Evolutionary conservation across 2,329 filamentous ascomycete genomes (phyloP).

Genomic region (Aspergillus sergii): DNA sequence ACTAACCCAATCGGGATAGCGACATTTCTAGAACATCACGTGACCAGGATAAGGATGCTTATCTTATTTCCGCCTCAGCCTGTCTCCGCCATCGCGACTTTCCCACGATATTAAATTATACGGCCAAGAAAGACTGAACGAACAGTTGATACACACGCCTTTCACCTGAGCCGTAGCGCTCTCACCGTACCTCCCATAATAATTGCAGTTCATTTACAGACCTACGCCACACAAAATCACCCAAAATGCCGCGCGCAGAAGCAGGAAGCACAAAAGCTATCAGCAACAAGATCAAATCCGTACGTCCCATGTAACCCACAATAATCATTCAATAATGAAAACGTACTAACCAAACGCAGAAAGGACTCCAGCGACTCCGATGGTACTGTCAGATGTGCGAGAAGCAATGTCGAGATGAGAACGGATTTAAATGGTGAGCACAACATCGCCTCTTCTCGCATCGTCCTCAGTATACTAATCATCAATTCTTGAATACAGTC

Average conservation of each 20-base stretch:
- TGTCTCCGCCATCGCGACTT: neutral
- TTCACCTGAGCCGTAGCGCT: neutral
- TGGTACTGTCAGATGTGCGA: slow-evolving; percentile 92
- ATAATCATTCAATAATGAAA: neutral
- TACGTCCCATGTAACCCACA: slow-evolving; percentile 52
- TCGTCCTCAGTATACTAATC: neutral
- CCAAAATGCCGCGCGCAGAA: slow-evolving; percentile 86
- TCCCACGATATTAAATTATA: neutral
- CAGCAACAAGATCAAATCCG: slow-evolving; percentile 83
- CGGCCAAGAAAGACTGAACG: neutral
- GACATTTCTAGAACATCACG: neutral
- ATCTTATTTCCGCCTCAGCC: neutral
- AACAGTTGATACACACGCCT: neutral
- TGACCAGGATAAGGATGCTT: neutral
- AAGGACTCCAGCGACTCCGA: slow-evolving; percentile 71
- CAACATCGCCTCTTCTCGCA: too few relatives aligned
- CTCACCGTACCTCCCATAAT: neutral
- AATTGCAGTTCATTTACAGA: neutral
- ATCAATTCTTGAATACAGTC: slow-evolving; percentile 50
- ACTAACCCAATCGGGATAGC: neutral
- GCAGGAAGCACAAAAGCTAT: slow-evolving; percentile 89
- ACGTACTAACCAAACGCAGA: slow-evolving; percentile 25
- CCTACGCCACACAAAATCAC: neutral
- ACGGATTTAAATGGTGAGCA: slow-evolving; percentile 72
- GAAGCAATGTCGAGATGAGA: slow-evolving; percentile 77